phyloP scores from a whole-genome alignment of 257 asterid genomes.

The Ophiorrhiza pumila region DNA sequence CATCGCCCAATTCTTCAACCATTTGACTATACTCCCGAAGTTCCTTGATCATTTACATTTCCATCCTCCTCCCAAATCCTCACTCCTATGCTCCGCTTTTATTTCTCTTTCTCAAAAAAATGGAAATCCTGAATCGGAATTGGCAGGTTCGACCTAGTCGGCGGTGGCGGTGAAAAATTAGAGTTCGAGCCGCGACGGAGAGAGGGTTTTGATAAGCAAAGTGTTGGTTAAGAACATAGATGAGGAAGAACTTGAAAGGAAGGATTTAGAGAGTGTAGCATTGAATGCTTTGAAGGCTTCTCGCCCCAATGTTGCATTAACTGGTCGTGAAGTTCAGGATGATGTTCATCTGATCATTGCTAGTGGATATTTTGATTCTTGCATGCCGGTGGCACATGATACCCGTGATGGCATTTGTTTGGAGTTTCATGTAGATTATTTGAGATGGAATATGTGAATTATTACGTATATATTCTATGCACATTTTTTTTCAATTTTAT shows the following conservation, averaged over 20 bases:
- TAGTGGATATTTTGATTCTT: constrained; percentile 87
- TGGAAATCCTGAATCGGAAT: constrained; percentile 34
- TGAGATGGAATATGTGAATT: neutral
- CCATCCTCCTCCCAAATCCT: constrained; percentile 32
- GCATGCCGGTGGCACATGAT: constrained; percentile 94
- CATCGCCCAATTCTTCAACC: constrained; percentile 11
- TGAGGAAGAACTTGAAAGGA: constrained; percentile 89
- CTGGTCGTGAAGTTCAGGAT: constrained; percentile 89
- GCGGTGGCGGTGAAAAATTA: constrained; percentile 41
- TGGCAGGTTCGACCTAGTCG: constrained; percentile 28
- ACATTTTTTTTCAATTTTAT: neutral
- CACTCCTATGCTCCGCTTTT: constrained; percentile 70
- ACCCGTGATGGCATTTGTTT: constrained; percentile 92
- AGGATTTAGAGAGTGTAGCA: constrained; percentile 86
- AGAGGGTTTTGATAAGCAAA: constrained; percentile 87
- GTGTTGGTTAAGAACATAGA: constrained; percentile 87
- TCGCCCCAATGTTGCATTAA: constrained; percentile 84
- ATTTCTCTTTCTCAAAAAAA: constrained; percentile 32
- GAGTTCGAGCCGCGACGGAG: constrained; percentile 63
- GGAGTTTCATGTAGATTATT: constrained; percentile 75
- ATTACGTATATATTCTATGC: neutral
- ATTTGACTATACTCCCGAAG: constrained; percentile 14
- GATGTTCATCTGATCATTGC: constrained; percentile 89
- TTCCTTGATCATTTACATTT: constrained; percentile 19
- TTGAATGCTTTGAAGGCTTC: constrained; percentile 83